phyloP scores from a whole-genome alignment of 345 rosid genomes.

The Populus alba region DNA sequence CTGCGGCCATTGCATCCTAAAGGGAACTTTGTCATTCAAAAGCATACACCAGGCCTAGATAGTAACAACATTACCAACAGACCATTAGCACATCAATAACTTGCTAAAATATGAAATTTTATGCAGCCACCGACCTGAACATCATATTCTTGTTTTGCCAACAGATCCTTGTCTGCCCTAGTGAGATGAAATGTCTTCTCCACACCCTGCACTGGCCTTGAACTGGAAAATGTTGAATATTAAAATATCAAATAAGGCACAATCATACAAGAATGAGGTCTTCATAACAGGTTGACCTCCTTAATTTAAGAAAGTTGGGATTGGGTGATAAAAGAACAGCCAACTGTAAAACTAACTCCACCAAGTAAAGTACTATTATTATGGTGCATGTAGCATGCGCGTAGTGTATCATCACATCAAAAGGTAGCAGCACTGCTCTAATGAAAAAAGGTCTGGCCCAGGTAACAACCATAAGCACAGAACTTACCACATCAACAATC shows the following conservation, averaged over 20 bases:
- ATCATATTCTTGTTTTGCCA: slow-evolving; percentile 68
- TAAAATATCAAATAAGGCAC: slow-evolving; percentile 20
- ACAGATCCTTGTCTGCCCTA: slow-evolving; percentile 65
- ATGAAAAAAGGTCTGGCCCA: background rate
- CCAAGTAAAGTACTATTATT: background rate
- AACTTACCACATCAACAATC: background rate
- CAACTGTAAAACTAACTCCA: background rate
- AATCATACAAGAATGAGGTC: background rate
- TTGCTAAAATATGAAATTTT: background rate
- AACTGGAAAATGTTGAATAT: slow-evolving; percentile 42
- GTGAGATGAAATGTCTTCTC: slow-evolving; percentile 72
- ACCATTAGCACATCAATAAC: slow-evolving; percentile 12
- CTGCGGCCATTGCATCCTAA: slow-evolving; percentile 99
- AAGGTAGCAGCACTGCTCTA: background rate
- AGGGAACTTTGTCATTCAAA: slow-evolving; percentile 89
- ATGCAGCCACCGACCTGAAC: slow-evolving; percentile 58
- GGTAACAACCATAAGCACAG: background rate
- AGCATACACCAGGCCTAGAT: slow-evolving; percentile 98
- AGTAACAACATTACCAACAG: slow-evolving; percentile 7
- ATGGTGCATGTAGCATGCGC: background rate
- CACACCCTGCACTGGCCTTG: slow-evolving; percentile 63
- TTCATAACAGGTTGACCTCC: background rate
- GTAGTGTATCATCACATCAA: background rate
- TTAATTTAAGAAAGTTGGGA: background rate
- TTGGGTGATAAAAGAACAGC: background rate